Percentiles rank a stretch among this genome's conserved stretches.
Evolutionary conservation across 352 stramenopile genomes (phyloP).

Genomic region (Globisporangium recalcitrans): DNA sequence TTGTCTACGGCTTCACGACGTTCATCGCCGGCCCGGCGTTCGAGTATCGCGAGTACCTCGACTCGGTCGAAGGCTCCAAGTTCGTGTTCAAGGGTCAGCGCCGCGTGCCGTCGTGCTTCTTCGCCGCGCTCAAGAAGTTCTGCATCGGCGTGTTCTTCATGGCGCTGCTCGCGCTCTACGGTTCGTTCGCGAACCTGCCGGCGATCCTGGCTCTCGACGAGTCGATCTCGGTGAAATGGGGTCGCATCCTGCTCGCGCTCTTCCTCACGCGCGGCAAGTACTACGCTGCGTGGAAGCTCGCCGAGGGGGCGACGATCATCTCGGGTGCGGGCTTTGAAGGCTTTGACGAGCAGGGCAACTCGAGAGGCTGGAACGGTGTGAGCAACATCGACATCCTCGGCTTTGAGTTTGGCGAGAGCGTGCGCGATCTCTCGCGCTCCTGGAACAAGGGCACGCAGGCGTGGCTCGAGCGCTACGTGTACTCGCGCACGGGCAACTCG

Average conservation of each 20-base stretch:
- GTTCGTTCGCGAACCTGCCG: conserved; percentile 38
- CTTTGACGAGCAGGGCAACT: conserved; percentile 81
- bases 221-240: conserved; percentile 71
- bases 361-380: conserved; percentile 89
- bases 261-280: conserved; percentile 94
- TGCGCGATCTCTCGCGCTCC: conserved; percentile 81
- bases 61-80: conserved; percentile 50
- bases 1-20: conserved; percentile 95
- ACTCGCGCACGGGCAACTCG: conserved; percentile 92
- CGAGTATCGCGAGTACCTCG: conserved; percentile 92
- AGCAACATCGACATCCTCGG: conserved; percentile 95
- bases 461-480: conserved; percentile 97
- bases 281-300: conserved; percentile 94
- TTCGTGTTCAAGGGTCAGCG: conserved; percentile 39
- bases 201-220: conserved; percentile 39
- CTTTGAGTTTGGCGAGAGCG: conserved; percentile 91
- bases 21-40: conserved; percentile 94
- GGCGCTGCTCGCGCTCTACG: conserved; percentile 36
- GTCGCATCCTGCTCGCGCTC: conserved; percentile 74
- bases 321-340: conserved; percentile 91
- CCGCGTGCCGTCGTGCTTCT: conserved; percentile 25
- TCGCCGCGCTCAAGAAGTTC: conserved; percentile 50
- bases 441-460: conserved; percentile 97
- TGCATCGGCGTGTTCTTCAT: conserved; percentile 47
- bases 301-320: conserved; percentile 75